phyloP scores from a whole-genome alignment of 2,329 filamentous ascomycete species.

The Aspergillus proliferans region DNA sequence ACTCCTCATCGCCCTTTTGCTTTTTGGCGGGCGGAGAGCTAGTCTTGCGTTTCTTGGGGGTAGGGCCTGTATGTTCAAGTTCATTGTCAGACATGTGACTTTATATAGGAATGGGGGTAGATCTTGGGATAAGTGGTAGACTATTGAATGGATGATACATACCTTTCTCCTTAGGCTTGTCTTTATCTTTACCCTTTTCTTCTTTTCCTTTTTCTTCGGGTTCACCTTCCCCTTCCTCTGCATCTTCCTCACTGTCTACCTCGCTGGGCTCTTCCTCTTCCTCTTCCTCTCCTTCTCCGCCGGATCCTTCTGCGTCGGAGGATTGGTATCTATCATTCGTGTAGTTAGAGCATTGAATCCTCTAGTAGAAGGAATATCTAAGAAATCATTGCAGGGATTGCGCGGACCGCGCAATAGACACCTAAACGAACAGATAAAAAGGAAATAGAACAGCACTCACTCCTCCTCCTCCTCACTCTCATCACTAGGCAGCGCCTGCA shows the following conservation, averaged over 20 bases:
- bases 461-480: slow-evolving; percentile 48
- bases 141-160: background rate
- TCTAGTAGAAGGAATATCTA: background rate
- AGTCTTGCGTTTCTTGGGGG: slow-evolving; percentile 4
- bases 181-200: slow-evolving; percentile 1
- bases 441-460: slow-evolving; percentile 21
- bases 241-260: slow-evolving; percentile 23
- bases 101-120: background rate
- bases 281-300: slow-evolving; percentile 15
- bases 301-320: slow-evolving; percentile 19
- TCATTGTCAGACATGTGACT: background rate
- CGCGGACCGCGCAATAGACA: background rate
- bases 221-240: slow-evolving; percentile 21
- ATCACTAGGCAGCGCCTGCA: slow-evolving; percentile 44
- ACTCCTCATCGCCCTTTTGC: slow-evolving; percentile 15
- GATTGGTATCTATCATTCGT: slow-evolving; percentile 28
- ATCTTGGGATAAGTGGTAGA: background rate
- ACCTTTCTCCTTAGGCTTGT: background rate
- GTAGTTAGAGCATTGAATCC: background rate
- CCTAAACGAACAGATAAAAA: background rate
- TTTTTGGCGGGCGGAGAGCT: slow-evolving; percentile 26
- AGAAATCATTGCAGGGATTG: background rate
- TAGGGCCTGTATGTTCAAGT: background rate
- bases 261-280: slow-evolving; percentile 18
- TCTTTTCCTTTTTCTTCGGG: slow-evolving; percentile 12